These are phyloP conservation scores for Penicillium diatomitis DNA, from an alignment of 495 filamentous ascomycete species.

Conservation along the genomic window DNA sequence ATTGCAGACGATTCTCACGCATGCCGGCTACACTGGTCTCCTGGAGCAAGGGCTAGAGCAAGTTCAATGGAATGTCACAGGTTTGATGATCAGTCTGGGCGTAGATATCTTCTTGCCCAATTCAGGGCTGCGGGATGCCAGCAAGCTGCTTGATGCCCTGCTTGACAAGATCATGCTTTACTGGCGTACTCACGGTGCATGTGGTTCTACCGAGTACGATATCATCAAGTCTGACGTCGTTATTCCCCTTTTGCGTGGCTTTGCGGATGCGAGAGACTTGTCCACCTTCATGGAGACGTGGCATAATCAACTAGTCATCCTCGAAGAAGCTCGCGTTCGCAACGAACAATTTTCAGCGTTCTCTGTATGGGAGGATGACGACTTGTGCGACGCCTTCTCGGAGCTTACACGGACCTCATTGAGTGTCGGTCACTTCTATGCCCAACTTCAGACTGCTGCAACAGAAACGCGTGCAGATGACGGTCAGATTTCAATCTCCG, in stretches of 20 bases:
- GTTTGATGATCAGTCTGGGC: slow-evolving; percentile 54
- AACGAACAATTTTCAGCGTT: slow-evolving; percentile 20
- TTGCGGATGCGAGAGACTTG: slow-evolving; percentile 55
- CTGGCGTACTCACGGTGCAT: slow-evolving; percentile 18
- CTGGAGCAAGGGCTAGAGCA: slow-evolving; percentile 25
- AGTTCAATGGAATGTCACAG: slow-evolving; percentile 53
- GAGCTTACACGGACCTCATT: slow-evolving; percentile 31
- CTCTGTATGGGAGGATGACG: slow-evolving; percentile 53
- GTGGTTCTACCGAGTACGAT: slow-evolving; percentile 12
- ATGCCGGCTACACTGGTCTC: slow-evolving; percentile 36
- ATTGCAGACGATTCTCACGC: slow-evolving; percentile 36
- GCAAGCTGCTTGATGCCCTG: slow-evolving; percentile 33
- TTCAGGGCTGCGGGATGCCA: slow-evolving; percentile 33
- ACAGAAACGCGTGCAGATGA: slow-evolving; percentile 18
- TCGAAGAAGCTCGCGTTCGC: slow-evolving; percentile 31
- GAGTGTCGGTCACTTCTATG: slow-evolving; percentile 19
- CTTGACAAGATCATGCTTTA: slow-evolving; percentile 31
- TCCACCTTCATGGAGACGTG: slow-evolving; percentile 57
- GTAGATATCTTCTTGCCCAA: slow-evolving; percentile 60
- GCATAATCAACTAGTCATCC: slow-evolving; percentile 47
- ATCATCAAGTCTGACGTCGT: slow-evolving; percentile 37
- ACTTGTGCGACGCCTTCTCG: slow-evolving; percentile 37
- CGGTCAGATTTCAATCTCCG: slow-evolving; percentile 21
- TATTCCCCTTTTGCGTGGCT: slow-evolving; percentile 52
- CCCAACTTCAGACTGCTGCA: slow-evolving; percentile 27